Evolutionary conservation across 2,329 filamentous ascomycete species (phyloP).

Genomic region (Exutisphaerella laricina): DNA sequence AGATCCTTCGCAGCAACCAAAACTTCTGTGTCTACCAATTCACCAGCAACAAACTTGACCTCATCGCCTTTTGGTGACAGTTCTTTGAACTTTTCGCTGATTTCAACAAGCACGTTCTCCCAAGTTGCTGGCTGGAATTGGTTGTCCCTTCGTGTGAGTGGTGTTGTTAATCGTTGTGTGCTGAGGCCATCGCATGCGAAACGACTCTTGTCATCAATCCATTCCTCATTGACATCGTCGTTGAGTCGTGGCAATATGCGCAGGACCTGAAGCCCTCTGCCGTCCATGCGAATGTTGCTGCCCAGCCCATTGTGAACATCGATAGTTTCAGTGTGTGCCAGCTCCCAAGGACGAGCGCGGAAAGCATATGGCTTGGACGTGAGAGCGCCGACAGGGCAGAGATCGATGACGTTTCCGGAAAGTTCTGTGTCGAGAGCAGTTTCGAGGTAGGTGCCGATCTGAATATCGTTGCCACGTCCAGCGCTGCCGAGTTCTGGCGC

Average conservation of each 20-base stretch:
- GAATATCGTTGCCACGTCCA: slow-evolving; percentile 92
- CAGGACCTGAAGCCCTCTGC: slow-evolving; percentile 93
- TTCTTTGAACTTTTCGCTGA: slow-evolving; percentile 71
- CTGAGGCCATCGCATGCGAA: slow-evolving; percentile 96
- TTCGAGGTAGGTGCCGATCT: slow-evolving; percentile 98
- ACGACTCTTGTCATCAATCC: slow-evolving; percentile 98
- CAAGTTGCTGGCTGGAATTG: slow-evolving; percentile 90
- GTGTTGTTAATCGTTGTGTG: slow-evolving; percentile 91
- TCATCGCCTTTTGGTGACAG: slow-evolving; percentile 83
- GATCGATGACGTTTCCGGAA: slow-evolving; percentile 95
- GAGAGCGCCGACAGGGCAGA: slow-evolving; percentile 94
- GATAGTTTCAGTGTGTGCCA: slow-evolving; percentile 92
- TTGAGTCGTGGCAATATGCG: slow-evolving; percentile 87
- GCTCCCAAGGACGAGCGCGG: slow-evolving; percentile 91
- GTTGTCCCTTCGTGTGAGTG: slow-evolving; percentile 78
- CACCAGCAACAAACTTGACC: slow-evolving; percentile 91
- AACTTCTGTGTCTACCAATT: slow-evolving; percentile 85
- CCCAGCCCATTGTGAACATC: slow-evolving; percentile 90
- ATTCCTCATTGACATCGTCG: slow-evolving; percentile 98
- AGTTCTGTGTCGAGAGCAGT: slow-evolving; percentile 88
- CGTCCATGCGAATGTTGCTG: slow-evolving; percentile 91
- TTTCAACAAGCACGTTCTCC: slow-evolving; percentile 90
- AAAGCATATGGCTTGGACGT: slow-evolving; percentile 98
- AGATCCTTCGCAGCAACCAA: slow-evolving; percentile 96
- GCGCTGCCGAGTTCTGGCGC: slow-evolving; percentile 92